Conservation (phyloP, 352 stramenopile genomes). For the Aphanomyces euteiches region DNA sequence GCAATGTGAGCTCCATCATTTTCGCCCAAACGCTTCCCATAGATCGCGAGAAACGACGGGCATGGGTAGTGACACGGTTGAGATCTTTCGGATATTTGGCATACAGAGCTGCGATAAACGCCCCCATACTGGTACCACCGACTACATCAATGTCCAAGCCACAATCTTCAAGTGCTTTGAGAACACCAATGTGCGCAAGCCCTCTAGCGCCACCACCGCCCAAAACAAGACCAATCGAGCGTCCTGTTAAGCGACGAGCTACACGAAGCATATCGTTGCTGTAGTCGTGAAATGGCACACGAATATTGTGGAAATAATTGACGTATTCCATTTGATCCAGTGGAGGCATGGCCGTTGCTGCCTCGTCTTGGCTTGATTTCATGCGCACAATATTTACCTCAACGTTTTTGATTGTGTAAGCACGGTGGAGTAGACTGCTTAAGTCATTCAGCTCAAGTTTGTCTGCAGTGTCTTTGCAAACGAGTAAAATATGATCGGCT, state of each 20-base stretch:
- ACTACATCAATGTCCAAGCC: slow-evolving; percentile 92
- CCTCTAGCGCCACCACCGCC: slow-evolving; percentile 90
- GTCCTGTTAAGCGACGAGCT: slow-evolving; percentile 87
- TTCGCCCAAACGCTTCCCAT: slow-evolving; percentile 75
- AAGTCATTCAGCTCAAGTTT: slow-evolving; percentile 73
- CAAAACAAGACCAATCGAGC: slow-evolving; percentile 90
- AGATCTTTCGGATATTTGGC: slow-evolving; percentile 71
- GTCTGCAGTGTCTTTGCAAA: slow-evolving; percentile 66
- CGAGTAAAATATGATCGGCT: slow-evolving; percentile 75
- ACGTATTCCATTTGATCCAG: slow-evolving; percentile 88
- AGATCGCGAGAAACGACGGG: slow-evolving; percentile 48
- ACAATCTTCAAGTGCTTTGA: slow-evolving; percentile 89
- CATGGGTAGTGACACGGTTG: slow-evolving; percentile 52
- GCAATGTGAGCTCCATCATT: slow-evolving; percentile 80
- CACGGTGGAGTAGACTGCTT: slow-evolving; percentile 53
- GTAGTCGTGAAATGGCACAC: slow-evolving; percentile 72
- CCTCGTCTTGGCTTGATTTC: slow-evolving; percentile 47
- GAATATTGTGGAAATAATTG: slow-evolving; percentile 80
- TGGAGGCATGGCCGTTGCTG: slow-evolving; percentile 64
- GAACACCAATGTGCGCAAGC: slow-evolving; percentile 91
- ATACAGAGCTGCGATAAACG: slow-evolving; percentile 81
- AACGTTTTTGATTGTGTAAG: slow-evolving; percentile 69
- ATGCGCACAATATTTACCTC: slow-evolving; percentile 77
- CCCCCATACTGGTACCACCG: slow-evolving; percentile 88
- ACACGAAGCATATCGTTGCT: slow-evolving; percentile 78